Base-by-base conservation (phyloP, 1,284 basidiomycete species). In the Abortiporus biennis region DNA sequence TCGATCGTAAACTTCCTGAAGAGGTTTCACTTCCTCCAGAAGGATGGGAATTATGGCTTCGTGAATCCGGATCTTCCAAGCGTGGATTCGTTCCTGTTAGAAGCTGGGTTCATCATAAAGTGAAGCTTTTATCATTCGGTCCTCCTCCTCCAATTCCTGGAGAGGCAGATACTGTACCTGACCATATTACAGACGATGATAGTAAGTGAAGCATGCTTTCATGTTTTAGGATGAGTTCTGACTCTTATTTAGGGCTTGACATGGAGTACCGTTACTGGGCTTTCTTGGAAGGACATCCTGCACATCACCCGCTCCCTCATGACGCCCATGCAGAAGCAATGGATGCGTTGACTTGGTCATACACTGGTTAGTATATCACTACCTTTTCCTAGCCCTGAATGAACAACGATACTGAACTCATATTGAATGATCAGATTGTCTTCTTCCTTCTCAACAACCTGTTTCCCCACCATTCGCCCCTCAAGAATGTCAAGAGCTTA, bases 181-280 rank as follows among this genome's bases (percentile, higher is more conserved):
- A 59, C 20, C 46, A 47, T 17, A 49, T 56, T 35, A 46, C 56
- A 33, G 52, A 57, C 15, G 58, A 82, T 48, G 79, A 83, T 51
- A 67, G 80, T 85, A 46, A 65, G 80, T 71, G 6, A 13, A 25
- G 15, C 12, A 6, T 19, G 22, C 35, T 32, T 33, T 29, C n/a
- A 37, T 13, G 11, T 16, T 5, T 34, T 8, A n/a, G 27, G 29
- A 25, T 20, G 21, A 19, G n/a, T 29, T 25, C 42, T 29, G 43
- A 15, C 40, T 33, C 32, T 19, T 23, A 25, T 36, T 3, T 40
- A 78, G 85, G 73, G 37, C 63, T 85, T 19, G 82, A 87, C 44
- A 69, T 76, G 55, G 82, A 85, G 53, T 84, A 80, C 51, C 69
- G 80, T 34, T 88, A 85, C 53, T 88, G 85, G 85, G 65, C 74